Evolutionary conservation across 768 basidiomycete genomes (phyloP).

Genomic region (Pisolithus albus): DNA sequence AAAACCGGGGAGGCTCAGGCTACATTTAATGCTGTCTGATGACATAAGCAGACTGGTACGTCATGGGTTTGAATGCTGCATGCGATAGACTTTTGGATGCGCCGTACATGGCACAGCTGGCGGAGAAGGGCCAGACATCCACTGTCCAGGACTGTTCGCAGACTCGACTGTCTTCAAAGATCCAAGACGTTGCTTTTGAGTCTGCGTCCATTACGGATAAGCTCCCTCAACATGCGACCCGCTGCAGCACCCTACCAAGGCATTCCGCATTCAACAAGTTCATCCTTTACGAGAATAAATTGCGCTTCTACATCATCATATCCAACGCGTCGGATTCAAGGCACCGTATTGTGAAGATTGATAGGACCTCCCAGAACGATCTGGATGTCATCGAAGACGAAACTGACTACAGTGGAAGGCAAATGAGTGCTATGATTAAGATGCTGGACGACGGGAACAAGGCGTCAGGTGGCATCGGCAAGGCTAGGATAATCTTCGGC

Average conservation of each 20-base stretch:
- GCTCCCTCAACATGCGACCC: not conserved
- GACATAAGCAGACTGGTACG: too few relatives aligned
- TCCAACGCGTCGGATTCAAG: slow-evolving; percentile 84
- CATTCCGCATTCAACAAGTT: slow-evolving; percentile 61
- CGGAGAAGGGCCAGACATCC: too few relatives aligned
- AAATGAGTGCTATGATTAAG: slow-evolving; percentile 86
- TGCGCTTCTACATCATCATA: slow-evolving; percentile 87
- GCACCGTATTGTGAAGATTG: slow-evolving; percentile 90
- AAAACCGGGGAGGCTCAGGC: too few relatives aligned
- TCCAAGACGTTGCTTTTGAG: too few relatives aligned
- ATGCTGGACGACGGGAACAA: slow-evolving; percentile 97
- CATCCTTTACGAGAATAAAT: slow-evolving; percentile 87
- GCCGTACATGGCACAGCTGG: too few relatives aligned
- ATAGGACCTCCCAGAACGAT: slow-evolving; percentile 73
- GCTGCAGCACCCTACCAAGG: not conserved
- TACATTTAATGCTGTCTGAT: too few relatives aligned
- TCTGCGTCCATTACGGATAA: not conserved
- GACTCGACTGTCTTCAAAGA: too few relatives aligned
- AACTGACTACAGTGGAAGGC: slow-evolving; percentile 78
- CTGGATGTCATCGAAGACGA: slow-evolving; percentile 81
- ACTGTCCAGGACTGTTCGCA: too few relatives aligned
- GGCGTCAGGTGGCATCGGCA: slow-evolving; percentile 79
- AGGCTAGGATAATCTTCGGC: slow-evolving; percentile 71
- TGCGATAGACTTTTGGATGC: too few relatives aligned
- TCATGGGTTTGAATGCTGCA: too few relatives aligned